Evolutionary conservation across 2,329 filamentous ascomycete genomes (phyloP).

Genomic region (Gnomoniopsis sp.): DNA sequence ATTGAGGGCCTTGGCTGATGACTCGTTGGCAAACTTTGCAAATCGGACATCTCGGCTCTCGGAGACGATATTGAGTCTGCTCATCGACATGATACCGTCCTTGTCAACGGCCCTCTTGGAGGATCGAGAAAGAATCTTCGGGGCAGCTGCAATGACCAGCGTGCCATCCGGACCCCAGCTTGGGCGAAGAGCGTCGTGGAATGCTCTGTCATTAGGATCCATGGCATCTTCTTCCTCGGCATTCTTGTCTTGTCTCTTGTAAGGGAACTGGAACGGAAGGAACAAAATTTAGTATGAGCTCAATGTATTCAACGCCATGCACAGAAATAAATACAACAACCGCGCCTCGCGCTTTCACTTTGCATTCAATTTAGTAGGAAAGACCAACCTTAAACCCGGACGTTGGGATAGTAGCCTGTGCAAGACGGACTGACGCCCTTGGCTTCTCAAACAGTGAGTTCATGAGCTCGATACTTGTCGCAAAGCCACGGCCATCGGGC

Average conservation of each 20-base stretch:
- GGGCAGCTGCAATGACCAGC: constrained; percentile 45
- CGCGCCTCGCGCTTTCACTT: constrained; percentile 27
- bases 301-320: constrained; percentile 29
- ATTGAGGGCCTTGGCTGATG: constrained; percentile 50
- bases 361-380: constrained; percentile 29
- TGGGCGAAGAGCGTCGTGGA: constrained; percentile 72
- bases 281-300: constrained; percentile 44
- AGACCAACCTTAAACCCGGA: constrained; percentile 89
- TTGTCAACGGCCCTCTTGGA: constrained; percentile 26
- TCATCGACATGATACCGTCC: constrained; percentile 49
- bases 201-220: constrained; percentile 61
- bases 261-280: constrained; percentile 69
- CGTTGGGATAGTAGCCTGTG: constrained; percentile 47
- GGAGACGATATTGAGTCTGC: constrained; percentile 58
- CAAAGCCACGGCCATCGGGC: constrained; percentile 63
- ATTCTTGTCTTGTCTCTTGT: constrained; percentile 73
- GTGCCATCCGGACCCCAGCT: constrained; percentile 75
- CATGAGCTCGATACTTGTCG: constrained; percentile 92
- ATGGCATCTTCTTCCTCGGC: constrained; percentile 61
- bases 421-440: constrained; percentile 53
- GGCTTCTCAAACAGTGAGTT: constrained; percentile 83
- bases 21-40: constrained; percentile 58
- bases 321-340: constrained; percentile 27
- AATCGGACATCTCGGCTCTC: constrained; percentile 63
- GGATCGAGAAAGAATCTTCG: constrained; percentile 14